Evolutionary conservation across 2,329 filamentous ascomycete genomes (phyloP), one percentile per base, ranked within the genome.

Genomic region (Ophiocordyceps camponoti-leonardi): DNA sequence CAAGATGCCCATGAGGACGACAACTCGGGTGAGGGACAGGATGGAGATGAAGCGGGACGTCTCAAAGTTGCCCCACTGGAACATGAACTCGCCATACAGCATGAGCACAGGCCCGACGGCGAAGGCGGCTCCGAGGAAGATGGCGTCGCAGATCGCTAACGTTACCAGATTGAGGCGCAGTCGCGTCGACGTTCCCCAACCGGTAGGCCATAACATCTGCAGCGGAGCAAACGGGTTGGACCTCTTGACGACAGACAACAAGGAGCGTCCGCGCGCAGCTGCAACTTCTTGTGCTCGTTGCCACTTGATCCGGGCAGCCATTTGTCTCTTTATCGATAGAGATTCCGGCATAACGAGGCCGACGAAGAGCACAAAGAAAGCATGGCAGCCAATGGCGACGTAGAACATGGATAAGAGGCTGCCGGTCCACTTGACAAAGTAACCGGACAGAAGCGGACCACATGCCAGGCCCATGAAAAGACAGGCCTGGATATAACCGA

Each of bases 401-500:
- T 93, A 94, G 60, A 98, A 96, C 42, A 94, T 75, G n/a, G 78
- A 75, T 7, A 95, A 60, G 16, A 93, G 69, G 41, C 75, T 77
- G 8, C 84, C 83, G 0, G 84, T 88, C 60, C 71, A 73, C 54
- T 83, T 76, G 54, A 94, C 81, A 41, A 95, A 68, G 53, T 84
- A 81, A 2, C 83, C 88, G 0, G 87, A 82, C 20, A 94, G 57
- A 3, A 93, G 71, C 8, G 92, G 92, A 0, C 92, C 92, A 30
- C 90, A 63, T 0, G 92, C 90, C 42, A 96, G 77, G n/a, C 92
- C 92, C 2, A 75, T 73, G 61, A 94, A 96, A 10, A 98, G 69
- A 52, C 82, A 87, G 12, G 86, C 87, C 55, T 96, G 86, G 54
- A 96, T 81, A 58, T 88, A 90, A 7, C 86, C 88, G 60, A 96